Base-by-base conservation (phyloP, 306 rosid species). In the Boehmeria nivea region DNA sequence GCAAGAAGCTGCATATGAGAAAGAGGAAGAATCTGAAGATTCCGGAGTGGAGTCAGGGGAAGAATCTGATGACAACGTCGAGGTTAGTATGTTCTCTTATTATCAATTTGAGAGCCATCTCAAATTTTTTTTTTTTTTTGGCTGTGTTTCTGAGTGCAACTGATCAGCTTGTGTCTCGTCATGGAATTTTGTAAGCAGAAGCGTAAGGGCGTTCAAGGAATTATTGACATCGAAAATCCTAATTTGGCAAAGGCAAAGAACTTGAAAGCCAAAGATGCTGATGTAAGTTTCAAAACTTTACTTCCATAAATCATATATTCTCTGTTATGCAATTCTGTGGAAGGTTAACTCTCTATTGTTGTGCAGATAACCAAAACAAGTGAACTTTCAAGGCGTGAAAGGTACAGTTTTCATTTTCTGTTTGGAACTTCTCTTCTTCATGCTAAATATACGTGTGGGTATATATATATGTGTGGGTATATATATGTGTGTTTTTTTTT, bases 331-430 rank as follows among this genome's bases (percentile, higher is more conserved):
- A 51, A 20, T 59, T 40, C 19, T 8, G 2, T 51, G 44, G 18
- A 31, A 57, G 17, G 6, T 21, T 50, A 40, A 40, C 17, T 15
- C 44, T 48, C 26, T 59, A 48, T 57, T 72, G 42, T 51, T 42
- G 38, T 28, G 59, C 84, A 86, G 97, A 72, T 79, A 42, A 86
- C 55, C 19, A 86, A 81, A 77, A 87, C 94, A 48, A 76, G 80
- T 61, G 97, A 86, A 72, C 95, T 90, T 67, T 90, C 95, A 60
- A 84, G 97, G 83, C 91, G 94, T 55, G 97, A 90, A 83, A 86
- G 97, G 95, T 90, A 54, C 43, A 62, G 39, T 15, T 1, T 55
- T 53, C 15, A 20, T 22, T 37, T 23, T 19, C 47, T 21, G n/a
- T 43, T n/a, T 31, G 9, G 9, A 31, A 31, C 9, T 4, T 31